Conservation (phyloP, 495 filamentous ascomycete species). For the Aspergillus steynii region DNA sequence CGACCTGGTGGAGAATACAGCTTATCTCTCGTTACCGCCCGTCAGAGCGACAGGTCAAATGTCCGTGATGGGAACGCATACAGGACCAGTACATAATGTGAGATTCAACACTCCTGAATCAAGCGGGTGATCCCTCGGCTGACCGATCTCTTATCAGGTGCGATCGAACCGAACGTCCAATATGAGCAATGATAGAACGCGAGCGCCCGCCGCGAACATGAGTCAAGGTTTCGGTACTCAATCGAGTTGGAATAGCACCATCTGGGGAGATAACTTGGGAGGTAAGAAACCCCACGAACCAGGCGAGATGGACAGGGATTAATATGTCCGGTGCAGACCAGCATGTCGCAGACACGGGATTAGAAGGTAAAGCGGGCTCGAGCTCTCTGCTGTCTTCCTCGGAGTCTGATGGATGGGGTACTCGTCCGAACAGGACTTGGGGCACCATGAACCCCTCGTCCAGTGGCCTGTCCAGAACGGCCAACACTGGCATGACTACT, state of each 20-base stretch:
- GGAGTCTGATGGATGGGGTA: constrained; percentile 59
- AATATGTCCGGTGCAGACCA: constrained; percentile 23
- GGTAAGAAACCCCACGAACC: constrained; percentile 21
- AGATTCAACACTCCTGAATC: constrained; percentile 14
- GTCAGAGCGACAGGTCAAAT: constrained; percentile 26
- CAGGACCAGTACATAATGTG: constrained; percentile 38
- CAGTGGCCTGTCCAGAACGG: constrained; percentile 39
- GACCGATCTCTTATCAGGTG: constrained; percentile 24
- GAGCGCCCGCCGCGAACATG: constrained; percentile 39
- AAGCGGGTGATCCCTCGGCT: neutral
- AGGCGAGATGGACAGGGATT: constrained; percentile 2
- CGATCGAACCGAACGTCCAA: constrained; percentile 39
- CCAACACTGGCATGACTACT: constrained; percentile 44
- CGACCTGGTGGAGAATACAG: neutral
- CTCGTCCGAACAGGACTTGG: constrained; percentile 54
- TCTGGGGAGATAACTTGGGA: constrained; percentile 62
- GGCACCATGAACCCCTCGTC: constrained; percentile 50
- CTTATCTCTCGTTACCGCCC: neutral
- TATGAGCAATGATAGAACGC: constrained; percentile 42
- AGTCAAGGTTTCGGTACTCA: constrained; percentile 48
- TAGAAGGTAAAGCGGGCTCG: constrained; percentile 61
- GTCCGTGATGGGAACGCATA: constrained; percentile 34
- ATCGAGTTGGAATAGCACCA: constrained; percentile 55
- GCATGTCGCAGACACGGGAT: constrained; percentile 29
- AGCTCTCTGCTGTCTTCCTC: constrained; percentile 65